Evolutionary conservation across 2,329 filamentous ascomycete genomes (phyloP), one percentile per base, ranked within the genome.

Genomic region (Dendrostoma leiphaemia): DNA sequence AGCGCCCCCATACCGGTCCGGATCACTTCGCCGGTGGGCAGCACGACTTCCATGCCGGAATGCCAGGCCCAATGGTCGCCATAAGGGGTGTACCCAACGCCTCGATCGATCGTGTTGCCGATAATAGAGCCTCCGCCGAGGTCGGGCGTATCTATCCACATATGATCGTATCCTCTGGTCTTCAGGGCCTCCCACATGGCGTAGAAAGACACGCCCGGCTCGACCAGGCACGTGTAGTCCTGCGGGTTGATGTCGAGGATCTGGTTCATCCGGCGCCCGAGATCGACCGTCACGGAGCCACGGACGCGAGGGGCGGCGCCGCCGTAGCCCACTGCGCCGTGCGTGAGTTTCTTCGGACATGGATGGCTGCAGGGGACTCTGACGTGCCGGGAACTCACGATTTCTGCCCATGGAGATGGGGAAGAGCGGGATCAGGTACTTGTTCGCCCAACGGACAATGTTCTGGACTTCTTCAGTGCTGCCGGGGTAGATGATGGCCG

Each of bases 61-160:
- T 74, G 72, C 44, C 64, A 65, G 8, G 66, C 65, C 63, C 67
- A 76, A 44, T 77, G 73, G 53, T 75, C 73, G 6, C 73, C 72
- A 31, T 74, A 74, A 0, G 72, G 72, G 1, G 74, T 78, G 54
- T 78, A 78, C 1, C 75, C 75, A 6, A 76, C 68, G 1, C 75
- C 75, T 28, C 74, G 64, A 28, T 78, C 75, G 7, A 76, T 54
- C 4, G 74, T 67, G 56, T 78, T 78, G 7, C 75, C 75, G n/a
- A 79, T 61, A 10, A 78, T 65, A 5, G 70, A 74, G 9, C 74
- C 74, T n/a, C 73, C 69, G 12, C 74, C 71, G 6, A 77, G 64
- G 59, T 72, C 71, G 5, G 71, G 71, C 1, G 67, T 63, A 40
- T 76, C 74, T 15, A 77, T 64, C 75, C 74, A 78, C 32, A 77